Evolutionary conservation across 164 flowering plant genomes (phyloP).

Genomic region (Piper longum): DNA sequence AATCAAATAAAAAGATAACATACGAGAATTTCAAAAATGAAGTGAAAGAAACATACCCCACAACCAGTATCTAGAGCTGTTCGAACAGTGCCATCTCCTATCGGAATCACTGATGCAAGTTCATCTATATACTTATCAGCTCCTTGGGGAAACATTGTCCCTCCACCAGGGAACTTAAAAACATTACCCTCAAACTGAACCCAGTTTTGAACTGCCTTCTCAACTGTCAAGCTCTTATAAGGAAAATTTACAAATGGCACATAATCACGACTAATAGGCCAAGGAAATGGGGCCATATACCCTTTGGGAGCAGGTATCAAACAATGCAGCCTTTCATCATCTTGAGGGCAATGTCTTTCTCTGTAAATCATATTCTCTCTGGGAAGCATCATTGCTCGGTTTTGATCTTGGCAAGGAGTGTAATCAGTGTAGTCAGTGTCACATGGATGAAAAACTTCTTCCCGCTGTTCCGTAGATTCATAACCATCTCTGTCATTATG

Average conservation of each 20-base stretch:
- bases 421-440: slow-evolving; percentile 53
- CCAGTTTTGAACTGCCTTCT: slow-evolving; percentile 94
- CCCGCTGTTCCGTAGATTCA: slow-evolving; percentile 33
- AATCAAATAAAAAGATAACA: no score
- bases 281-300: slow-evolving; percentile 69
- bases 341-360: slow-evolving; percentile 87
- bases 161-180: slow-evolving; percentile 96
- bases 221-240: slow-evolving; percentile 63
- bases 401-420: slow-evolving; percentile 94
- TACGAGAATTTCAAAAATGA: no score
- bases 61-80: slow-evolving; percentile 97
- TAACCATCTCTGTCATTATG: slow-evolving; percentile 33
- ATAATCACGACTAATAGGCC: slow-evolving; percentile 94
- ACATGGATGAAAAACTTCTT: slow-evolving; percentile 49
- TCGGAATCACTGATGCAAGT: slow-evolving; percentile 80
- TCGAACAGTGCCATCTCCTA: slow-evolving; percentile 70
- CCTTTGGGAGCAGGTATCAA: slow-evolving; percentile 90
- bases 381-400: slow-evolving; percentile 87
- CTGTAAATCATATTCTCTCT: slow-evolving; percentile 90
- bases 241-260: slow-evolving; percentile 91
- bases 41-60: slow-evolving; percentile 48
- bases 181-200: slow-evolving; percentile 79
- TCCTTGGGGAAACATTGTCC: slow-evolving; percentile 98
- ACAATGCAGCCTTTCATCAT: slow-evolving; percentile 65
- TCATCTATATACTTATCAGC: slow-evolving; percentile 95